phyloP scores from a whole-genome alignment of 129 eudicot species.

The Pseudognaphalium luteoalbum region DNA sequence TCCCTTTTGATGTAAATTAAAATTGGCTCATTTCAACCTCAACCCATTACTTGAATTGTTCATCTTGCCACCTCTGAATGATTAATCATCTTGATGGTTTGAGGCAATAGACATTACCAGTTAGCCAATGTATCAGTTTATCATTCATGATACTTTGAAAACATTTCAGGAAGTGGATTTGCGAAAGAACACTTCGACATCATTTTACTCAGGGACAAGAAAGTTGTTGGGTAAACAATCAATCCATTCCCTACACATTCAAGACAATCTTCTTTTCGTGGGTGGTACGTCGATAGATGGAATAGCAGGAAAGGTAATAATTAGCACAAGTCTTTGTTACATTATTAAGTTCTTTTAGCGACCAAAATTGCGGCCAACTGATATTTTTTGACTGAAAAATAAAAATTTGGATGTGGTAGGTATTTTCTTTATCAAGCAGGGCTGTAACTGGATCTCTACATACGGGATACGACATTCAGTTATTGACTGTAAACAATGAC shows the following conservation, averaged over 20 bases:
- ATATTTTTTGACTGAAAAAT: background rate
- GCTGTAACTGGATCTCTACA: constrained; percentile 55
- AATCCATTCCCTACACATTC: constrained; percentile 48
- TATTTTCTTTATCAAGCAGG: constrained; percentile 60
- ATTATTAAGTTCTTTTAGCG: constrained; percentile 2
- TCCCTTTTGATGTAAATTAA: no score
- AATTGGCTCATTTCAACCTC: no score
- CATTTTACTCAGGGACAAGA: constrained; percentile 65
- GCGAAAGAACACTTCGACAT: constrained; percentile 44
- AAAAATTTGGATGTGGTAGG: constrained; percentile 39
- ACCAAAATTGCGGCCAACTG: background rate
- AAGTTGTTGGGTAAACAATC: constrained; percentile 76
- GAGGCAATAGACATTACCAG: background rate
- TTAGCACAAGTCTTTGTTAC: background rate
- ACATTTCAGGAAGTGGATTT: constrained; percentile 69
- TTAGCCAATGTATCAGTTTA: background rate
- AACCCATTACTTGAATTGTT: no score
- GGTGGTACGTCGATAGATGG: constrained; percentile 81
- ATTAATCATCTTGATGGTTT: background rate
- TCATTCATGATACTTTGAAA: background rate
- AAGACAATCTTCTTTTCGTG: constrained; percentile 50
- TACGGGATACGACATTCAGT: constrained; percentile 59
- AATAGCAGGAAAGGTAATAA: constrained; percentile 72
- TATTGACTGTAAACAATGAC: constrained; percentile 57
- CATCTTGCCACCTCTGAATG: background rate